phyloP scores from a whole-genome alignment of 345 rosid genomes.

The Cochlearia excelsa region DNA sequence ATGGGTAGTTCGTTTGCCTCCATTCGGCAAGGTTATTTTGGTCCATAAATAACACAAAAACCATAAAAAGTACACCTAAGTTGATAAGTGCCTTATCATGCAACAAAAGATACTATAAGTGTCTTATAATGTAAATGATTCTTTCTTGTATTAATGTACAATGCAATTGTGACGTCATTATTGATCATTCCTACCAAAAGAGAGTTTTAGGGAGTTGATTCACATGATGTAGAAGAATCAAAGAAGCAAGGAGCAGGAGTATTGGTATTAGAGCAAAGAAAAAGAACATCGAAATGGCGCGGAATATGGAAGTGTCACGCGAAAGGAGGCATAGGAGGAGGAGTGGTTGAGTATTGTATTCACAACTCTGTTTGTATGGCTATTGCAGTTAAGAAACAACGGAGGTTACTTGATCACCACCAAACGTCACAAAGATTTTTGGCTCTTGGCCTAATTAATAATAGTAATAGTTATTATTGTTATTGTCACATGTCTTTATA shows the following conservation, averaged over 20 bases:
- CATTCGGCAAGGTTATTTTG: too few relatives aligned
- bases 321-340: slow-evolving; percentile 34
- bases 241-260: slow-evolving; percentile 64
- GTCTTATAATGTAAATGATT: too few relatives aligned
- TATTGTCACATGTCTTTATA: background rate
- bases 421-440: slow-evolving; percentile 92
- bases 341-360: slow-evolving; percentile 78
- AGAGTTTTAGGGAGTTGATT: too few relatives aligned
- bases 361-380: slow-evolving; percentile 94
- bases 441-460: slow-evolving; percentile 73
- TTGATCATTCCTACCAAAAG: too few relatives aligned
- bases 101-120: too few relatives aligned
- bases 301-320: slow-evolving; percentile 76
- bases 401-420: slow-evolving; percentile 98
- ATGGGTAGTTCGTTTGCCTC: too few relatives aligned
- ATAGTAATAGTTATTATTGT: background rate
- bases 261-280: slow-evolving; percentile 77
- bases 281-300: slow-evolving; percentile 70
- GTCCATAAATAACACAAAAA: too few relatives aligned
- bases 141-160: too few relatives aligned
- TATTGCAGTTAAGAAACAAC: slow-evolving; percentile 80
- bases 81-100: too few relatives aligned
- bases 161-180: too few relatives aligned
- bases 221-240: slow-evolving; percentile 60
- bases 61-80: too few relatives aligned